Base-by-base conservation (phyloP, 352 stramenopile species). In the Pythium plurisporium region DNA sequence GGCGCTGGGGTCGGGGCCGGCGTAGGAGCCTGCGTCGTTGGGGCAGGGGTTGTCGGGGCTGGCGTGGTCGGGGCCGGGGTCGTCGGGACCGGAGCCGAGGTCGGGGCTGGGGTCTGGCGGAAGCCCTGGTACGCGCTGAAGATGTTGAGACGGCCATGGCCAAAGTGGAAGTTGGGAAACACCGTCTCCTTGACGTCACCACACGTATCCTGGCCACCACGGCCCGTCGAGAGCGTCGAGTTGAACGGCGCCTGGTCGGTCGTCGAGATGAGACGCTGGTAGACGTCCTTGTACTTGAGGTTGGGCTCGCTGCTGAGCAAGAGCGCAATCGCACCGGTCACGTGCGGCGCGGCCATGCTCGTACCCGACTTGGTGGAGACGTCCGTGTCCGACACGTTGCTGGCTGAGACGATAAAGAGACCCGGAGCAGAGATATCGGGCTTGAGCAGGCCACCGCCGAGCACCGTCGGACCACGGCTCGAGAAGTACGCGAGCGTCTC, bases 341-440 rank as follows among this genome's bases (percentile, higher is more conserved):
- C 60, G 36, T 72, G 65, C 5, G 65, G 65, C 23, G 65, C 45
- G 2, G 65, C 65, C 58, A 67, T 66, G 37, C 59, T 69, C 29
- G 65, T 72, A 25, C 65, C 65, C 12, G 45, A 62, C 53, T 53
- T 52, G 10, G 30, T 27, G 11, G 53, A 15, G 31, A 53, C 17
- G 1, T 19, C 43, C 14, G 31, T 61, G 43, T 61, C 25, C 17
- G 34, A 33, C 23, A 30, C 46, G 26, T 61, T 22, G 53, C 29
- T 56, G 14, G 52, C 48, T 23, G 61, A 69, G 34, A 50, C 20
- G 27, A 72, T 47, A 1, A 30, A 2, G 2, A 50, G 9, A 12
- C 65, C 65, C 2, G 65, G 65, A 2, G 65, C 65, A 12, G 58
- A 50, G n/a, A 72, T 7, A n/a, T 69, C 61, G 0, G 65, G 60